A percentile compares a stretch with the other conserved stretches of the same genome.
Evolutionary conservation across 805 yeast genomes (phyloP).

Genomic region (Teunomyces gatunensis): DNA sequence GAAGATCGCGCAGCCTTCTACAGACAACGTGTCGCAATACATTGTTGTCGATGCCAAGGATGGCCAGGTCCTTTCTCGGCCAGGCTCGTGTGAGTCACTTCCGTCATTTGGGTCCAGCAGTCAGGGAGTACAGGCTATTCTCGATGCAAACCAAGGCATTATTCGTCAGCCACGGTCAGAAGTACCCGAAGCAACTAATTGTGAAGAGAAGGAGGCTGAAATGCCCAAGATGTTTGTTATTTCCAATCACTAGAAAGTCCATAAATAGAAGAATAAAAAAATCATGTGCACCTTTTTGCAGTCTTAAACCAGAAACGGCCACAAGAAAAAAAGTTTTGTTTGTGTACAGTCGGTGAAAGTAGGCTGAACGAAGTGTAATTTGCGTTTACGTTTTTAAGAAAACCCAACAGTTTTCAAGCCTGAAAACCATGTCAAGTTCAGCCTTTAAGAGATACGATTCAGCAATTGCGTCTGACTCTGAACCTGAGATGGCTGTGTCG

Average conservation of each 20-base stretch:
- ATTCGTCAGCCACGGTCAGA: constrained; percentile 2
- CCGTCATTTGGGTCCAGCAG: constrained; percentile 6
- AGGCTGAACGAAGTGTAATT: neutral
- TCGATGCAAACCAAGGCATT: constrained; percentile 6
- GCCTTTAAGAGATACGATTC: constrained; percentile 28
- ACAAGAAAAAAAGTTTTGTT: neutral
- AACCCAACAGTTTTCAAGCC: neutral
- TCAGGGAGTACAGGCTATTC: constrained; percentile 6
- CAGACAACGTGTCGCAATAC: neutral
- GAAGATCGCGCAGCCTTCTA: constrained; percentile 10
- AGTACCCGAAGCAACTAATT: neutral
- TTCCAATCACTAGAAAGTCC: constrained; percentile 6
- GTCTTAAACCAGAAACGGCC: neutral
- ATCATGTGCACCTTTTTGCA: neutral
- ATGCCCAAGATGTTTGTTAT: constrained; percentile 10
- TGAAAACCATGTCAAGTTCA: constrained; percentile 17
- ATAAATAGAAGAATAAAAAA: neutral
- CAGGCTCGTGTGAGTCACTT: constrained; percentile 8
- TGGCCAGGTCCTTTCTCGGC: constrained; percentile 1
- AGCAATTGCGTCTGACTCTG: constrained; percentile 38
- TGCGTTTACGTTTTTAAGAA: neutral
- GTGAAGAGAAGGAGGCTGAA: neutral
- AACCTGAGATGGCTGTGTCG: constrained; percentile 21
- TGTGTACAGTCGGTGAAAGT: neutral
- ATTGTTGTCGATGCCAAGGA: constrained; percentile 1